Base-by-base conservation (phyloP, 768 basidiomycete genomes). In the Omphalotus guepiniiformis region DNA sequence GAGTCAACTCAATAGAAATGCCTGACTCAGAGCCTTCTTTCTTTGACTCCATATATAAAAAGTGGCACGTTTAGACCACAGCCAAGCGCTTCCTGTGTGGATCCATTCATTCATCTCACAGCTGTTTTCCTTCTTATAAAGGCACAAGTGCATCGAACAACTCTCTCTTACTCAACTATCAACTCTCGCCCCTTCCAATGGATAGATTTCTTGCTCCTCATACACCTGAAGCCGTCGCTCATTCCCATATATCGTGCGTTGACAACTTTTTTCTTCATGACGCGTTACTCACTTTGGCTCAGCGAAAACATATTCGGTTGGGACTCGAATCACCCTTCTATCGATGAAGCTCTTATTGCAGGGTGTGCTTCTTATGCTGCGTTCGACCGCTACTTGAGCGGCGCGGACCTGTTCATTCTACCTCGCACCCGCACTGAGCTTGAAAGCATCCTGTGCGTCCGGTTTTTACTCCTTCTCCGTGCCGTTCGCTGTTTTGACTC, bases 291-390 rank as follows among this genome's bases (percentile, higher is more conserved):
- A 49, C 41, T 52, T 36, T 11, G 40, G 35, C 18, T 22, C 57
- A 88, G 85, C 37, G 82, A 88, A 63, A 83, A 83, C 52, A 78
- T 73, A 64, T 74, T 75, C 53, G 70, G 67, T 35, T 88, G 86
- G 85, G 84, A 88, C 58, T 73, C 28, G 79, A 25, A 86, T 55
- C 78, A 83, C 53, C 80, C 80, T 12, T 77, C 79, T 11, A 71
- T 85, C 58, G 74, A 86, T 67, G 86, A 89, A 63, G 79, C 79
- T 2, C 75, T 89, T 48, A 78, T 89, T 34, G 83, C 88, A 1
- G 79, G 82, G 18, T 86, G 80, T 55, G 86, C 88, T n/a, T 82
- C 88, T 4, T 91, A 91, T 64, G 75, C 83, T 53, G 85, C 88
- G 2, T 80, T 91, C 56, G 78, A 78, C 55, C 83, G 88, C 45